Percentiles rank a stretch among this genome's conserved stretches.
These are phyloP conservation scores for Rhizopogon vinicolor DNA, from an alignment of 768 basidiomycete genomes.

Conservation along the genomic window DNA sequence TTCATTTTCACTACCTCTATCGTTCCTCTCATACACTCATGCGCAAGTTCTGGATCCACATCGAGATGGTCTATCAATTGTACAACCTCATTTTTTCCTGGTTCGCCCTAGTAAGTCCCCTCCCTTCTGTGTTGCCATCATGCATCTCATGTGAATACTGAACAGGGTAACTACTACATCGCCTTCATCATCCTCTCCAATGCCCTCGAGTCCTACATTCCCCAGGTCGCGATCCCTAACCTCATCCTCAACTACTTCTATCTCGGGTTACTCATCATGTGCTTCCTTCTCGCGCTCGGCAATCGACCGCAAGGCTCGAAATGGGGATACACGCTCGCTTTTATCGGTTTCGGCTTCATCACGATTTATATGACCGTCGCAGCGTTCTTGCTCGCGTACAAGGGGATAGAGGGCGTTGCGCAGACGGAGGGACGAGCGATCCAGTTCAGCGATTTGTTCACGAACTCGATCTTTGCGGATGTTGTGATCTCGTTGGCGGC, in stretches of 20 bases:
- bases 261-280: slow-evolving; percentile 79
- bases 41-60: slow-evolving; percentile 91
- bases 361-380: slow-evolving; percentile 96
- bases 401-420: slow-evolving; percentile 65
- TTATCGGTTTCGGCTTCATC: slow-evolving; percentile 84
- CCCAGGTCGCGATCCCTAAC: slow-evolving; percentile 69
- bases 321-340: slow-evolving; percentile 79
- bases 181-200: slow-evolving; percentile 75
- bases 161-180: slow-evolving; percentile 85
- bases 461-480: slow-evolving; percentile 78
- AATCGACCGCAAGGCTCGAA: slow-evolving; percentile 91
- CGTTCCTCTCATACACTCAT: slow-evolving; percentile 78
- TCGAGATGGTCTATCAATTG: slow-evolving; percentile 88
- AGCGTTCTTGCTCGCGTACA: slow-evolving; percentile 79
- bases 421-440: slow-evolving; percentile 41
- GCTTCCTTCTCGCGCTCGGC: slow-evolving; percentile 84
- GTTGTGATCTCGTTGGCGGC: slow-evolving; percentile 83
- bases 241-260: slow-evolving; percentile 82
- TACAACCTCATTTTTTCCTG: slow-evolving; percentile 93
- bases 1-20: slow-evolving; percentile 96
- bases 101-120: slow-evolving; percentile 66
- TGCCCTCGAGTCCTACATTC: slow-evolving; percentile 62
- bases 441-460: slow-evolving; percentile 56
- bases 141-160: background rate
- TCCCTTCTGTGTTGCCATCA: background rate